Base-by-base conservation (phyloP, 768 basidiomycete species). In the Leccinum uliginosum region DNA sequence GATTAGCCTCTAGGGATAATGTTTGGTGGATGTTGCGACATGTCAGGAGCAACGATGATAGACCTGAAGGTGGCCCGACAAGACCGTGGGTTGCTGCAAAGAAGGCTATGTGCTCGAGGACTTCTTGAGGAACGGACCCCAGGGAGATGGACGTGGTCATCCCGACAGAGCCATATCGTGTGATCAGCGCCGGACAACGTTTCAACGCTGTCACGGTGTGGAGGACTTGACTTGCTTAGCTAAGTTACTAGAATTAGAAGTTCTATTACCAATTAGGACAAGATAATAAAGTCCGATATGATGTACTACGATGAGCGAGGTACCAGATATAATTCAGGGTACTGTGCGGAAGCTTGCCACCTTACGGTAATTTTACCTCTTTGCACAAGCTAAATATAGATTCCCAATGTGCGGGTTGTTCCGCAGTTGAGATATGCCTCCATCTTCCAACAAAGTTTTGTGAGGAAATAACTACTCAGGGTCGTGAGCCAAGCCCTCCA, bases 51-150 rank as follows among this genome's bases (percentile, higher is more conserved):
- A 93, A 73, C 11, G 85, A 74, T n/a, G 79, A 53, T 29, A 92
- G 72, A 32, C 74, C 75, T 1, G 80, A 74, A 15, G 86, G 87
- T 8, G 89, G 86, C 17, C 88, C 87, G 43, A 84, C 73, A 50
- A 79, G 72, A 29, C 55, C 61, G 5, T 78, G 65, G 4, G 83
- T 83, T 8, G 80, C 83, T 40, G 82, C 72, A 62, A 83, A 84
- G 66, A 80, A 85, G 1, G 89, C 89, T 62, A 95, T 85, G 51
- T 84, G 83, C 66, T 93, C 87, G 46, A 94, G 78, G 38, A 93
- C 78, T 71, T 93, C 92, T 58, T 81, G 81, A 14, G 91, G 91
- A 45, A 93, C 72, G 6, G 73, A 71, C 53, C 76, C 73, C 54
- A 90, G 70, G 10, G 68, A 71, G 35, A 40, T 30, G 47, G 52